Percentiles rank a stretch among this genome's conserved stretches.
Evolutionary conservation across 169 alveolate species (phyloP).

Genomic region (Babesia bigemina): DNA sequence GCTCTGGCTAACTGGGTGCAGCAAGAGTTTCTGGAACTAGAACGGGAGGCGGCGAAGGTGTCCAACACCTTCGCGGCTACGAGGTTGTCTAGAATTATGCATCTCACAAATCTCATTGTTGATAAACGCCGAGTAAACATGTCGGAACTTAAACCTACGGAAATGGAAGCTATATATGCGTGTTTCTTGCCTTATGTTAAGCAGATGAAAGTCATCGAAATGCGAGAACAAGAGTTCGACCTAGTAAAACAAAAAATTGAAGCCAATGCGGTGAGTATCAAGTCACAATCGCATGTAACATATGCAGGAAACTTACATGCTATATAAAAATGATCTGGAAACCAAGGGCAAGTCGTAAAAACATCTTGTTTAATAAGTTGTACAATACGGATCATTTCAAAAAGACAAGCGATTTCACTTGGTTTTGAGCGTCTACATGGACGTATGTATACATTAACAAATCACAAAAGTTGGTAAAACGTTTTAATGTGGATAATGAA

Average conservation of each 20-base stretch:
- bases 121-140: slow-evolving; percentile 2
- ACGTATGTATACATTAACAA: too few relatives aligned
- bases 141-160: slow-evolving; percentile 1
- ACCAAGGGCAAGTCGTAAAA: neutral
- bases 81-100: slow-evolving; percentile 20
- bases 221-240: slow-evolving; percentile 25
- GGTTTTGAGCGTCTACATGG: too few relatives aligned
- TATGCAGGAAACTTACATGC: slow-evolving; percentile 11
- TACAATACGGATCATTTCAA: too few relatives aligned
- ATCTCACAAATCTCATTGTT: slow-evolving; percentile 19
- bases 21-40: slow-evolving; percentile 21
- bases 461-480: too few relatives aligned
- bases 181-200: slow-evolving; percentile 16
- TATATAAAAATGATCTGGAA: slow-evolving; percentile 22
- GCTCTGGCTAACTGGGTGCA: neutral
- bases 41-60: neutral
- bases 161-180: slow-evolving; percentile 2
- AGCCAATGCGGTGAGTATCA: slow-evolving; percentile 22
- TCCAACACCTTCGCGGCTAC: neutral
- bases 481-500: too few relatives aligned
- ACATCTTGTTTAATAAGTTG: too few relatives aligned
- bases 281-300: neutral
- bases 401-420: too few relatives aligned
- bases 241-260: slow-evolving; percentile 12
- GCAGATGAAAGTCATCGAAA: slow-evolving; percentile 20